phyloP scores from a whole-genome alignment of 257 asterid species.

The Fraxinus cuspidata region DNA sequence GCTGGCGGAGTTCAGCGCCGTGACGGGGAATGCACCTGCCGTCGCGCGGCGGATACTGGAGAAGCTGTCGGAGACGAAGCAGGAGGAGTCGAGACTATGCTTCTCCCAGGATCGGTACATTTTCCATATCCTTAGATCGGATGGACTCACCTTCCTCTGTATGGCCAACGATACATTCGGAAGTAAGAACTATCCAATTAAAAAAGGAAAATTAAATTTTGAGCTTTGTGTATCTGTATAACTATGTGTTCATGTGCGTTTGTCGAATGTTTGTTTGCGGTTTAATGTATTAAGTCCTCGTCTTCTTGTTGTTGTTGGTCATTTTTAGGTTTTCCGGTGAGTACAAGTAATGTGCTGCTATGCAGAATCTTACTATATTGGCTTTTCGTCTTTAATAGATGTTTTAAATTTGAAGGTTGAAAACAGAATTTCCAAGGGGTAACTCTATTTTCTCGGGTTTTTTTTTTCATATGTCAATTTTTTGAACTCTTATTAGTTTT shows the following conservation, averaged over 20 bases:
- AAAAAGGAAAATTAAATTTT: no score
- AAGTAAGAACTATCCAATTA: conserved; percentile 44
- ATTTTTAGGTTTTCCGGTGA: background rate
- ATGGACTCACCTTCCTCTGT: conserved; percentile 90
- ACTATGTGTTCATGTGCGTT: background rate
- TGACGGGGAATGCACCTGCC: conserved; percentile 90
- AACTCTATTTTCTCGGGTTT: background rate
- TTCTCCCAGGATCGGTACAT: conserved; percentile 97
- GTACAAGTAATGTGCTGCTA: background rate
- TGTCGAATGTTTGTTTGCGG: conserved; percentile 16
- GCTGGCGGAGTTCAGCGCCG: conserved; percentile 97
- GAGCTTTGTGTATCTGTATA: no score
- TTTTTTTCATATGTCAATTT: background rate
- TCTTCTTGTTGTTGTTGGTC: background rate
- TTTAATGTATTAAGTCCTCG: background rate
- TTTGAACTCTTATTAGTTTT: background rate
- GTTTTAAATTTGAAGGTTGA: background rate
- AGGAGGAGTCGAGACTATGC: conserved; percentile 83
- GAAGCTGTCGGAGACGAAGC: conserved; percentile 60
- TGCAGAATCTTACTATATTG: no score
- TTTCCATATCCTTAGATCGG: conserved; percentile 84
- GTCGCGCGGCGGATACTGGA: conserved; percentile 89
- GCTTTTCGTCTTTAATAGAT: background rate
- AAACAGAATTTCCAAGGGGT: background rate
- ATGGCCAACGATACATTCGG: conserved; percentile 98